phyloP scores from a whole-genome alignment of 352 stramenopile species.

The Albugo candida region DNA sequence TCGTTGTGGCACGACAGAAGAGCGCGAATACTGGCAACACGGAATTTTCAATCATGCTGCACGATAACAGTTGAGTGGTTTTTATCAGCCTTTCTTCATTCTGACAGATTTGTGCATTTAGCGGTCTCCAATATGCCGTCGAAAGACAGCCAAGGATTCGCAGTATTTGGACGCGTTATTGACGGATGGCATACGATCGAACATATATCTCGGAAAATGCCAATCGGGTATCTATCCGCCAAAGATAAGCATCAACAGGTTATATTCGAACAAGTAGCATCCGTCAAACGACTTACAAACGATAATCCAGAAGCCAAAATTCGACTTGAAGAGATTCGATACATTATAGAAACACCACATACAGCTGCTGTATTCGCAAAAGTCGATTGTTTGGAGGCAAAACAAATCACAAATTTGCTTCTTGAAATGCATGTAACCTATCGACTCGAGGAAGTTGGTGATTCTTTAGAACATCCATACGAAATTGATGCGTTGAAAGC shows the following conservation, averaged over 20 bases:
- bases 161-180: constrained; percentile 55
- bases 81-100: not conserved
- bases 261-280: constrained; percentile 49
- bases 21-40: constrained; percentile 50
- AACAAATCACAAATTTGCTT: constrained; percentile 71
- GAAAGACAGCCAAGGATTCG: constrained; percentile 48
- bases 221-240: constrained; percentile 36
- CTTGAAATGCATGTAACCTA: constrained; percentile 35
- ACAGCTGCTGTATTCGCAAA: constrained; percentile 90
- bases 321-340: constrained; percentile 48
- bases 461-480: constrained; percentile 31
- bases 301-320: constrained; percentile 27
- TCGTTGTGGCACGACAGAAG: constrained; percentile 53
- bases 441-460: constrained; percentile 35
- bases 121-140: constrained; percentile 32
- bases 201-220: constrained; percentile 57
- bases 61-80: constrained; percentile 36
- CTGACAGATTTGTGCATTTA: constrained; percentile 6
- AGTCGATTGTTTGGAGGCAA: constrained; percentile 85
- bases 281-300: constrained; percentile 36
- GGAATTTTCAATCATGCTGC: constrained; percentile 73
- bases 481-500: constrained; percentile 58
- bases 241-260: constrained; percentile 43
- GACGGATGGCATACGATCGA: constrained; percentile 60
- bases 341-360: constrained; percentile 54